Evolutionary conservation across 2,329 filamentous ascomycete genomes (phyloP).

Genomic region (Nannizzia gypsea): DNA sequence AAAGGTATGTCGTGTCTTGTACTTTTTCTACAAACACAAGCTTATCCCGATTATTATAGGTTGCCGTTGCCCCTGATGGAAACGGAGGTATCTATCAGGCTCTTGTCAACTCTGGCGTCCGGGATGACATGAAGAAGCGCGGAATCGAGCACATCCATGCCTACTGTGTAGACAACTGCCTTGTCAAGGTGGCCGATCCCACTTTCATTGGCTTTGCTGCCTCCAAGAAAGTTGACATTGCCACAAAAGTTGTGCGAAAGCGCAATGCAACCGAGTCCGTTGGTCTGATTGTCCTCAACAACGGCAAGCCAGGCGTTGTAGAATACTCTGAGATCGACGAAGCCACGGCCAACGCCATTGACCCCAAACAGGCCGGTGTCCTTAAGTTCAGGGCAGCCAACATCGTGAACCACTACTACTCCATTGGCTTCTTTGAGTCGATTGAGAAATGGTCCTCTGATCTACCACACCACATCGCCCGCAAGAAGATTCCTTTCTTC

Average conservation of each 20-base stretch:
- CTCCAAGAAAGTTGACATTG: conserved; percentile 79
- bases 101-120: conserved; percentile 64
- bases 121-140: conserved; percentile 76
- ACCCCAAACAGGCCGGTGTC: conserved; percentile 64
- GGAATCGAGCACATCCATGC: conserved; percentile 92
- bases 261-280: conserved; percentile 92
- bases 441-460: conserved; percentile 77
- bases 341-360: conserved; percentile 77
- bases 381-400: conserved; percentile 96
- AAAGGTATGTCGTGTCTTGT: conserved; percentile 41
- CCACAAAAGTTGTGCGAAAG: conserved; percentile 98
- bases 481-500: conserved; percentile 93
- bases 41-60: conserved; percentile 28
- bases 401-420: conserved; percentile 99
- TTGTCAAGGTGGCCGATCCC: conserved; percentile 97
- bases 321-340: conserved; percentile 96
- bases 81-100: conserved; percentile 96
- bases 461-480: conserved; percentile 87
- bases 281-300: conserved; percentile 85
- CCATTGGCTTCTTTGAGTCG: conserved; percentile 77
- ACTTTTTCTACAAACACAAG: conserved; percentile 6
- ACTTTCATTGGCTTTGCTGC: conserved; percentile 91
- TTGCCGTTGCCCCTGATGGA: conserved; percentile 90
- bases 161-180: conserved; percentile 97
- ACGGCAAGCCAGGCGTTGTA: conserved; percentile 91